Percentiles rank a stretch among this genome's conserved stretches.
Conservation (phyloP, 768 basidiomycete genomes). For the Sarcomyxa edulis region DNA sequence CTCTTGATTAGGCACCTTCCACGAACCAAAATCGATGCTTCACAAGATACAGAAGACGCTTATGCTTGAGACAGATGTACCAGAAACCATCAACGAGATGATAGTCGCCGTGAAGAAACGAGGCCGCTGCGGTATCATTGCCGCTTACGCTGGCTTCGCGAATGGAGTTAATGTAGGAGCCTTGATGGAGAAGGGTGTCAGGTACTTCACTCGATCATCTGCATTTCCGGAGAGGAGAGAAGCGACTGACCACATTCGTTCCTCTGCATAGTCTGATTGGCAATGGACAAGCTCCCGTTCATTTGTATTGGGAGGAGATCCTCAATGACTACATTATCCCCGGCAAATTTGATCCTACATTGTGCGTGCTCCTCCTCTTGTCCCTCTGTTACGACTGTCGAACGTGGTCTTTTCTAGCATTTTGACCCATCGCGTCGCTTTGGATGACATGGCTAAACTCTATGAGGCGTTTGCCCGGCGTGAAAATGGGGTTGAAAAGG, state of each 20-base stretch:
- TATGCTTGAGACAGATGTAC: slow-evolving; percentile 72
- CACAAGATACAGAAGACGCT: slow-evolving; percentile 68
- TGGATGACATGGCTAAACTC: slow-evolving; percentile 64
- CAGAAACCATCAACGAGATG: slow-evolving; percentile 56
- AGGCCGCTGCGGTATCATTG: slow-evolving; percentile 59
- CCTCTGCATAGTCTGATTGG: no score
- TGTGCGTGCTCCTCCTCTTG: slow-evolving; percentile 29
- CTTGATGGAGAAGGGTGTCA: slow-evolving; percentile 72
- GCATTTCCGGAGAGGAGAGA: no score
- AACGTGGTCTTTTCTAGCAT: slow-evolving; percentile 24
- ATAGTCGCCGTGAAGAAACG: slow-evolving; percentile 44
- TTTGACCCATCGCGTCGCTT: slow-evolving; percentile 49
- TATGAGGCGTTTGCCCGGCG: slow-evolving; percentile 63
- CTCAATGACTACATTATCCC: slow-evolving; percentile 57
- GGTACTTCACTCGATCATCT: no score
- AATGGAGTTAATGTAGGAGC: slow-evolving; percentile 70
- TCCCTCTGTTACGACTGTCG: neutral
- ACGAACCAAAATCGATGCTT: slow-evolving; percentile 58
- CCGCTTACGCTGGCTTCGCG: slow-evolving; percentile 62
- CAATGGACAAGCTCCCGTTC: slow-evolving; percentile 73
- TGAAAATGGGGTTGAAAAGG: slow-evolving; percentile 54
- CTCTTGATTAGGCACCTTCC: slow-evolving; percentile 45
- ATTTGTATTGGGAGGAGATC: slow-evolving; percentile 70
- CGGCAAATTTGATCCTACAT: slow-evolving; percentile 61
- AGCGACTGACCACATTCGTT: no score